Conservation (phyloP, 495 filamentous ascomycete genomes). For the Tuber borchii region DNA sequence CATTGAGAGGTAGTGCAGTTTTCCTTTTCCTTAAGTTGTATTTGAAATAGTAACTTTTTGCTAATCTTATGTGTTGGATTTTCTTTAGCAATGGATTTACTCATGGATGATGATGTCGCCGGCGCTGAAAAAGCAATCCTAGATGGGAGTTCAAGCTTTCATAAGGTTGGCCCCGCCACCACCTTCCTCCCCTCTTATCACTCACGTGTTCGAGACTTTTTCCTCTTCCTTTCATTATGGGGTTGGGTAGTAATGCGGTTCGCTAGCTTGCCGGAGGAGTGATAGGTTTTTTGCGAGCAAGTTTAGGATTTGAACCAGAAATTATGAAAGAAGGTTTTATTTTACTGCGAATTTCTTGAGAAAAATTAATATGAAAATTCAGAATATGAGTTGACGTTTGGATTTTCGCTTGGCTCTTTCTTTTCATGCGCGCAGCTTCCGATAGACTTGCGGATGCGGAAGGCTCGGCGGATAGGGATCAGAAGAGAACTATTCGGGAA, state of each 20-base stretch:
- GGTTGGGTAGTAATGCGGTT: slow-evolving; percentile 28
- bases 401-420: slow-evolving; percentile 8
- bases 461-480: slow-evolving; percentile 65
- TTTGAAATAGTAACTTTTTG: slow-evolving; percentile 11
- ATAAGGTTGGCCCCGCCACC: slow-evolving; percentile 53
- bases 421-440: slow-evolving; percentile 51
- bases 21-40: slow-evolving; percentile 16
- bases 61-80: slow-evolving; percentile 13
- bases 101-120: slow-evolving; percentile 92
- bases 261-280: slow-evolving; percentile 70
- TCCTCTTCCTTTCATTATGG: slow-evolving; percentile 1
- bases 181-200: neutral
- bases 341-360: slow-evolving; percentile 10
- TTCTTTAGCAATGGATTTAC: slow-evolving; percentile 49
- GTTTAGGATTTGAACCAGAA: slow-evolving; percentile 90
- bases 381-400: slow-evolving; percentile 3
- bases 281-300: slow-evolving; percentile 74
- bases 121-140: slow-evolving; percentile 69
- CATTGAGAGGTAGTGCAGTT: slow-evolving; percentile 50
- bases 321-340: slow-evolving; percentile 70
- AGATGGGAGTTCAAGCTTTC: slow-evolving; percentile 76
- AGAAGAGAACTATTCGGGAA: slow-evolving; percentile 63
- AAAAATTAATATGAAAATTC: slow-evolving; percentile 5
- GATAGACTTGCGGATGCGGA: slow-evolving; percentile 72
- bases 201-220: slow-evolving; percentile 5